These are phyloP conservation scores for Cryptosporidium ubiquitum DNA, from an alignment of 169 alveolate genomes.

Conservation along the genomic window DNA sequence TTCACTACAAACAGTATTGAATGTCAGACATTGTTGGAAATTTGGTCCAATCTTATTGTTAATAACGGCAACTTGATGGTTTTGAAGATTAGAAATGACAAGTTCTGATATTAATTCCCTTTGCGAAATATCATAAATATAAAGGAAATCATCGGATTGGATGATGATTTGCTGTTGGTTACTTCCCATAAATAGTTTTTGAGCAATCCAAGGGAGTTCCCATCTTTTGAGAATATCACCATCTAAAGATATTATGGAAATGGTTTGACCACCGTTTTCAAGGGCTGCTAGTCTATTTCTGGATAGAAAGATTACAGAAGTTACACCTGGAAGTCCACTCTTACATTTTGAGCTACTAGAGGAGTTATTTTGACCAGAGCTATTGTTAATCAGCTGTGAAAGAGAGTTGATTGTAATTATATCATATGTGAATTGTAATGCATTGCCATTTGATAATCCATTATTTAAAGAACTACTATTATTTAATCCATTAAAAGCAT, in stretches of 20 bases:
- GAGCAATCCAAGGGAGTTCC: slow-evolving; percentile 82
- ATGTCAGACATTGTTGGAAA: slow-evolving; percentile 73
- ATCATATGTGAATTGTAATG: slow-evolving; percentile 17
- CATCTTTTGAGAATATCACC: slow-evolving; percentile 78
- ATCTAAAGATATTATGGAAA: slow-evolving; percentile 77
- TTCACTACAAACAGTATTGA: slow-evolving; percentile 74
- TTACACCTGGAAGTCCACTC: slow-evolving; percentile 77
- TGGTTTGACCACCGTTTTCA: slow-evolving; percentile 77
- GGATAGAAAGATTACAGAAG: slow-evolving; percentile 75
- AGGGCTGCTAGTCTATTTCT: slow-evolving; percentile 80
- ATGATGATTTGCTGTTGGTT: slow-evolving; percentile 78
- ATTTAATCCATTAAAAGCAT: slow-evolving; percentile 20
- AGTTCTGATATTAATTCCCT: slow-evolving; percentile 80
- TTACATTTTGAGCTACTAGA: slow-evolving; percentile 68
- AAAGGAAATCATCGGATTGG: slow-evolving; percentile 80
- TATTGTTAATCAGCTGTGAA: not conserved
- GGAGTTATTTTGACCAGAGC: not conserved
- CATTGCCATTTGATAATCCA: not conserved
- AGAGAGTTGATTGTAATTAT: slow-evolving; percentile 54
- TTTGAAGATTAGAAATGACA: slow-evolving; percentile 79
- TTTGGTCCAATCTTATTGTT: slow-evolving; percentile 79
- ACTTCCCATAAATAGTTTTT: slow-evolving; percentile 73
- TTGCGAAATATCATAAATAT: slow-evolving; percentile 83
- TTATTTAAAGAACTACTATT: not conserved
- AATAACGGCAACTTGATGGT: slow-evolving; percentile 80